Percentiles rank a stretch among this genome's conserved stretches.
Conservation (phyloP, 1,139 yeast genomes). For the Lodderomyces theae region DNA sequence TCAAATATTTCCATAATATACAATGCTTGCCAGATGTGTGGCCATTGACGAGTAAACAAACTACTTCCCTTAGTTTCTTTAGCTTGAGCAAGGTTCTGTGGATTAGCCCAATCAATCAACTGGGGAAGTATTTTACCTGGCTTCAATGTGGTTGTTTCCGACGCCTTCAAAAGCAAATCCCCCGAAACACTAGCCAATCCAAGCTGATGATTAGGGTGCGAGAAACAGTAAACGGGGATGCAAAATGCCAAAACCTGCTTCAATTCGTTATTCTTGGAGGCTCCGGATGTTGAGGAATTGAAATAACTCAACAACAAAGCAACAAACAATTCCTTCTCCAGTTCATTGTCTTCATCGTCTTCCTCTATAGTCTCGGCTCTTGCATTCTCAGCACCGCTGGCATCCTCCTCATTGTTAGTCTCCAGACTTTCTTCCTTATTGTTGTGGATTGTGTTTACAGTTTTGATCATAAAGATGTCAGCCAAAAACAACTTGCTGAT, state of each 20-base stretch:
- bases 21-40: constrained; percentile 59
- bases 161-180: constrained; percentile 63
- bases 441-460: constrained; percentile 3
- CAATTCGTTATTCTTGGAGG: constrained; percentile 61
- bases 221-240: constrained; percentile 84
- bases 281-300: constrained; percentile 58
- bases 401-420: neutral
- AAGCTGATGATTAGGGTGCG: constrained; percentile 72
- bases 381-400: neutral
- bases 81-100: constrained; percentile 59
- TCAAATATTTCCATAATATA: constrained; percentile 53
- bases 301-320: constrained; percentile 72
- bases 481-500: constrained; percentile 79
- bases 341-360: constrained; percentile 22
- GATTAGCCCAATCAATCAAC: constrained; percentile 84
- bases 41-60: constrained; percentile 28
- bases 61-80: constrained; percentile 15
- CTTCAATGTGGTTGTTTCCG: constrained; percentile 35
- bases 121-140: constrained; percentile 72
- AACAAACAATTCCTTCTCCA: constrained; percentile 54
- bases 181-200: constrained; percentile 63
- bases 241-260: constrained; percentile 85
- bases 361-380: constrained; percentile 9
- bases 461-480: constrained; percentile 49
- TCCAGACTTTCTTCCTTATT: neutral